Base-by-base conservation (phyloP, 169 alveolate genomes). In the Babesia divergens region DNA sequence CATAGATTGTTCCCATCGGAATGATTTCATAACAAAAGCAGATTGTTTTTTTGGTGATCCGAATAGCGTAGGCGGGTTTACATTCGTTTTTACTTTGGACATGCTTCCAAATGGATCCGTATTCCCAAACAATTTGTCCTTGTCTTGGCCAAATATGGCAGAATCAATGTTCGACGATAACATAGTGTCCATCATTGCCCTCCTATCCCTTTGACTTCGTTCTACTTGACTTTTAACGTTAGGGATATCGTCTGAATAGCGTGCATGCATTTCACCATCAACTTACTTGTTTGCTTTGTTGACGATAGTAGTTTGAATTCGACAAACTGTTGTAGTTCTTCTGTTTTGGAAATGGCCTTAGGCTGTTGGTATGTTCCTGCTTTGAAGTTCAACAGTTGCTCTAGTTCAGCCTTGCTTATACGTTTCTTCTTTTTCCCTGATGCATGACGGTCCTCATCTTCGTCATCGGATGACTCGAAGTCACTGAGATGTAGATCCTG, bases 381-480 rank as follows among this genome's bases (percentile, higher is more conserved):
- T 35, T 66, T 76, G 40, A 76, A 65, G 55, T 50, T 60, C 49
- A 76, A 28, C 38, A 76, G 32, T 28, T 50, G 14, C 22, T 76
- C 60, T 18, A 76, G 32, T 6, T 76, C 81, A n/a, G 35, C 74
- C 18, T 65, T 42, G 37, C 42, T 67, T 5, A 76, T 42, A 4
- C 49, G 72, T 35, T 32, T 62, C 47, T 40, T 79, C 22, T 28
- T 20, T 66, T 54, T 46, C 1, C 55, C 32, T 3, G 24, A 20
- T 31, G 9, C 50, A 24, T 14, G 26, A 3, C 4, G 31, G 1
- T 26, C 47, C 4, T 46, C 83, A 18, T 34, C 40, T 24, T 77
- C 87, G 29, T 79, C 87, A 22, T 67, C 82, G 2, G 83, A 68
- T 1, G 87, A 79, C 32, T 79, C 87, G 50, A 79, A 79, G 34